These are phyloP conservation scores for Cytospora piceicola DNA, from an alignment of 2,329 filamentous ascomycete genomes.

Conservation along the genomic window DNA sequence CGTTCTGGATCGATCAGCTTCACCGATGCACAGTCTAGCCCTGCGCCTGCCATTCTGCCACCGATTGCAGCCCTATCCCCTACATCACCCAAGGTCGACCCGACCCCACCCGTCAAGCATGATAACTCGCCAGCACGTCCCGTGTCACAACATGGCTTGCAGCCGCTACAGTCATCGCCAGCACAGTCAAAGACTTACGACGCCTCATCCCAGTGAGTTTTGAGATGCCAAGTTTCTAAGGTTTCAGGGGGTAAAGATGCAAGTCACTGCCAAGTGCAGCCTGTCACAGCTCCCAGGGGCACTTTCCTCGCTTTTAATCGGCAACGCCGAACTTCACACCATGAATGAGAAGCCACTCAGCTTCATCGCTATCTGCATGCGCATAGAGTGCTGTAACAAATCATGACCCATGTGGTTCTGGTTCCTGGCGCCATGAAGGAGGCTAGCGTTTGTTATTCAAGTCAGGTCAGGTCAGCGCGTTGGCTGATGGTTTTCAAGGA, in stretches of 20 bases:
- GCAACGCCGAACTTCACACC: background rate
- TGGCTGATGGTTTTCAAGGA: background rate
- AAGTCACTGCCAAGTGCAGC: background rate
- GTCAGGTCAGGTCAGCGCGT: background rate
- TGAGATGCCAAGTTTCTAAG: background rate
- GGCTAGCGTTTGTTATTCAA: background rate
- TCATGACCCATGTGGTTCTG: background rate
- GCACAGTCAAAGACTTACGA: constrained; percentile 5
- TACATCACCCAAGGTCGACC: constrained; percentile 58
- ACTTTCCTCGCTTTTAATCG: background rate
- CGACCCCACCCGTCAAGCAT: constrained; percentile 65
- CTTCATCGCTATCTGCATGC: background rate
- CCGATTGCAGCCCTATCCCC: constrained; percentile 62
- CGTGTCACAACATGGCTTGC: constrained; percentile 17
- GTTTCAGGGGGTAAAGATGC: background rate
- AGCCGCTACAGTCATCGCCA: constrained; percentile 14
- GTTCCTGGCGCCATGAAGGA: background rate
- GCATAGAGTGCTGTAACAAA: background rate
- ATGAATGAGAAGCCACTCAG: background rate
- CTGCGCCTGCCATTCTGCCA: constrained; percentile 55
- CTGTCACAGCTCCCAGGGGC: background rate
- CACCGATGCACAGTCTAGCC: constrained; percentile 35
- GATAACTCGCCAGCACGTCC: constrained; percentile 36
- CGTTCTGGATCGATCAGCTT: constrained; percentile 31
- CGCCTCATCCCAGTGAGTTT: background rate